Evolutionary conservation across 2,329 filamentous ascomycete species (phyloP).

Genomic region (Rugonectria rugulosa): DNA sequence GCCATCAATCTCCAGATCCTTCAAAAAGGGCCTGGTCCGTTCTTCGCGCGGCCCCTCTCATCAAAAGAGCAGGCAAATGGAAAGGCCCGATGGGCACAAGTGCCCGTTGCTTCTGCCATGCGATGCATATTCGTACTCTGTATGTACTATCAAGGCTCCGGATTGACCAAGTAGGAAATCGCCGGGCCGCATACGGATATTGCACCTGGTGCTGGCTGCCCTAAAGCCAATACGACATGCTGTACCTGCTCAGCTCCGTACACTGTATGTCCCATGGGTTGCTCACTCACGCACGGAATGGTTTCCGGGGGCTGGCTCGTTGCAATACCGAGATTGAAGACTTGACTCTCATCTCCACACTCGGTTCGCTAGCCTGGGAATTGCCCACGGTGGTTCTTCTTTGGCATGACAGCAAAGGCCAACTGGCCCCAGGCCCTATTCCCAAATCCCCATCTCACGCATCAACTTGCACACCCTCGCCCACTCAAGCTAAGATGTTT

Average conservation of each 20-base stretch:
- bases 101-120: neutral
- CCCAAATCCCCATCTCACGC: no score
- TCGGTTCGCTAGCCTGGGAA: neutral
- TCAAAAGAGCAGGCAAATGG: slow-evolving; percentile 9
- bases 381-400: no score
- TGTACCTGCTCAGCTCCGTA: no score
- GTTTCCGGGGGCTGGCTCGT: neutral
- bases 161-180: slow-evolving; percentile 14
- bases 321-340: neutral
- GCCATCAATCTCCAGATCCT: neutral
- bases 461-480: neutral
- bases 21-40: slow-evolving; percentile 2
- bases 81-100: neutral
- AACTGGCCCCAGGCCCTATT: neutral
- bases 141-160: neutral
- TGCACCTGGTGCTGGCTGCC: neutral
- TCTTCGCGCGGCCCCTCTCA: slow-evolving; percentile 8
- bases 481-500: neutral
- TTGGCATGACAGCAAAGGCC: slow-evolving; percentile 8
- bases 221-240: no score
- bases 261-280: slow-evolving; percentile 4
- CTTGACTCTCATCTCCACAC: neutral
- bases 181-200: slow-evolving; percentile 1
- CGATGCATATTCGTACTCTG: neutral
- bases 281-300: slow-evolving; percentile 1